Conservation (phyloP, 176 grass and related monocot genomes). For the Avena eriantha region DNA sequence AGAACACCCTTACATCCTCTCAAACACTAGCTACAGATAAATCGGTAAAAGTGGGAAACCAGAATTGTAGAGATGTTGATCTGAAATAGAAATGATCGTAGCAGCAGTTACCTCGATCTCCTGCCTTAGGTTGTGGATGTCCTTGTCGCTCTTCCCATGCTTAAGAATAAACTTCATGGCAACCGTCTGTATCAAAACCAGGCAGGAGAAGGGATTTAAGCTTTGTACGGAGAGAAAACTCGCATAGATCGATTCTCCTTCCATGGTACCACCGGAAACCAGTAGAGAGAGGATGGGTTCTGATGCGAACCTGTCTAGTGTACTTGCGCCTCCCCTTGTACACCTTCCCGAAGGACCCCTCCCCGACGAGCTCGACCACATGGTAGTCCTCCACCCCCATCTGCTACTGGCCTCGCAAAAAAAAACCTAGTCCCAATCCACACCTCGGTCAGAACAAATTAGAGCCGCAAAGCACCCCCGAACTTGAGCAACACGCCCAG, state of each 20-base stretch:
- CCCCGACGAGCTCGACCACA: conserved; percentile 81
- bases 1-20: not conserved
- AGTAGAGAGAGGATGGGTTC: not conserved
- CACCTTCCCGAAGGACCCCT: conserved; percentile 93
- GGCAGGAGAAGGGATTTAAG: not conserved
- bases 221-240: not conserved
- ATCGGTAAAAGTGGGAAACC: too few relatives aligned
- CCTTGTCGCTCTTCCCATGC: conserved; percentile 89
- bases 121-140: conserved; percentile 90
- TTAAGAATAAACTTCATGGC: conserved; percentile 98
- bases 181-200: conserved; percentile 60
- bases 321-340: conserved; percentile 91
- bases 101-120: conserved; percentile 72
- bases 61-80: not conserved
- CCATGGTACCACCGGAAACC: not conserved
- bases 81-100: conserved; percentile 9
- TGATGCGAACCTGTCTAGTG: conserved; percentile 63
- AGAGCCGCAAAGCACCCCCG: not conserved
- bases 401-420: not conserved
- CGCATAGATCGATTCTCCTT: not conserved
- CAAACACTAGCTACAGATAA: not conserved
- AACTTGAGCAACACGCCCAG: not conserved
- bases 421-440: conserved; percentile 14
- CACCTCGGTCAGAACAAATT: not conserved
- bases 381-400: conserved; percentile 91